A percentile compares a stretch with the other conserved stretches of the same genome.
These are phyloP conservation scores for Penicillium lagena DNA, from an alignment of 495 filamentous ascomycete species.

Conservation along the genomic window DNA sequence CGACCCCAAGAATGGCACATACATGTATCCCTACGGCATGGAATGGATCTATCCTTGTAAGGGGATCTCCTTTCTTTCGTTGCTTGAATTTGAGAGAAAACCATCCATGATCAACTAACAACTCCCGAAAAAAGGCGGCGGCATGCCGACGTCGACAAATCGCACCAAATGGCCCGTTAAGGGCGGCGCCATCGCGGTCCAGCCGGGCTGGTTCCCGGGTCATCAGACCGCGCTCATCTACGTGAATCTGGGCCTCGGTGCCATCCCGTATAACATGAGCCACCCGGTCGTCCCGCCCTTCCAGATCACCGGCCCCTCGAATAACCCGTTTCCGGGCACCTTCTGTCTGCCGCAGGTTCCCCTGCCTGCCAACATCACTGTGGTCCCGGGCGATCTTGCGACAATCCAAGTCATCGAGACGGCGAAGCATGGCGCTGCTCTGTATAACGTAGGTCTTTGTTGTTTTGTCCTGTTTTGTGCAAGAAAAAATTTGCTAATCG, in stretches of 20 bases:
- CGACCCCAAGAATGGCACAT: slow-evolving; percentile 29
- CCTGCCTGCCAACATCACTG: slow-evolving; percentile 65
- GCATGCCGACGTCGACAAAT: slow-evolving; percentile 70
- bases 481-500: neutral
- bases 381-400: slow-evolving; percentile 78
- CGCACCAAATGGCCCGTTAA: slow-evolving; percentile 85
- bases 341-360: slow-evolving; percentile 89
- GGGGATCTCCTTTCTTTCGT: slow-evolving; percentile 13
- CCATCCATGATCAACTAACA: neutral
- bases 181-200: slow-evolving; percentile 80
- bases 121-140: slow-evolving; percentile 60
- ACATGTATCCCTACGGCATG: slow-evolving; percentile 80
- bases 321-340: slow-evolving; percentile 74
- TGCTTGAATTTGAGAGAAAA: neutral
- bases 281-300: slow-evolving; percentile 77
- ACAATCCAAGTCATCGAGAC: slow-evolving; percentile 92
- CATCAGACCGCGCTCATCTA: slow-evolving; percentile 83
- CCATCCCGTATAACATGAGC: slow-evolving; percentile 80
- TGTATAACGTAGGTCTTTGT: slow-evolving; percentile 73
- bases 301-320: slow-evolving; percentile 77
- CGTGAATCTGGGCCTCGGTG: slow-evolving; percentile 89
- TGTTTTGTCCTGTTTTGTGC: neutral
- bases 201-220: slow-evolving; percentile 94
- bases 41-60: slow-evolving; percentile 98
- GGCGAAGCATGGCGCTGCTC: slow-evolving; percentile 79